Evolutionary conservation across 2,329 filamentous ascomycete species (phyloP).

Genomic region (Zymoseptoria brevis): DNA sequence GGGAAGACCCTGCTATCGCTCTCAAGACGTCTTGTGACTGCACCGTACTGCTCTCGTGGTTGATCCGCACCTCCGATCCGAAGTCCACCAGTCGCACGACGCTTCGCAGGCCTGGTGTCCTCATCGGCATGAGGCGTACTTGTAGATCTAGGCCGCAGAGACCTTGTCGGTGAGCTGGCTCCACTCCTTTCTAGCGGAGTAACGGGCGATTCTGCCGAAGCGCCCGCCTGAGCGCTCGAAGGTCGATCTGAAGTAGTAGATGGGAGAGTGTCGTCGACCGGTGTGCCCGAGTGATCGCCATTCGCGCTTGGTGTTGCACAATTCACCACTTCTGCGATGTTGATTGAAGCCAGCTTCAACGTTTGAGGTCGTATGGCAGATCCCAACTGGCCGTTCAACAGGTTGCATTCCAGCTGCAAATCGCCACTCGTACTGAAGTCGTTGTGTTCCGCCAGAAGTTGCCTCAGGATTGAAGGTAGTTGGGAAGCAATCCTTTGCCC

Average conservation of each 20-base stretch:
- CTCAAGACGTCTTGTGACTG: constrained; percentile 14
- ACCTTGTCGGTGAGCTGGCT: constrained; percentile 2
- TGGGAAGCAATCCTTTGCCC: constrained; percentile 13
- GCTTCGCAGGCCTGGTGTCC: constrained; percentile 35
- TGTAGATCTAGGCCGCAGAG: constrained; percentile 5
- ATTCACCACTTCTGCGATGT: constrained; percentile 6
- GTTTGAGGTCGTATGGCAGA: constrained; percentile 3
- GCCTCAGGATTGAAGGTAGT: constrained; percentile 11
- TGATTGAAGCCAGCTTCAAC: constrained; percentile 12
- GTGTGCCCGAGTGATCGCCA: background rate
- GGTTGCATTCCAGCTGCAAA: constrained; percentile 16
- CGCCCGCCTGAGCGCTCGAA: no score
- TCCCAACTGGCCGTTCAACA: constrained; percentile 6
- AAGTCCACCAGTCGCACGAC: constrained; percentile 29
- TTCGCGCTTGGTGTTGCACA: background rate
- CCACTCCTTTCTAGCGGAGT: background rate
- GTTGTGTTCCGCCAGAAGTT: constrained; percentile 7
- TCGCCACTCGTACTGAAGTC: constrained; percentile 5
- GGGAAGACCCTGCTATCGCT: constrained; percentile 19
- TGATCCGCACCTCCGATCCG: constrained; percentile 16
- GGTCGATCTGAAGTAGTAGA: background rate
- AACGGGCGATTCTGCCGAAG: background rate
- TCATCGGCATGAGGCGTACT: constrained; percentile 3
- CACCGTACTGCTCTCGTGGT: background rate
- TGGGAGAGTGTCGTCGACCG: background rate